Conservation (phyloP, 441 rosid species). For the Brassica hybrid region DNA sequence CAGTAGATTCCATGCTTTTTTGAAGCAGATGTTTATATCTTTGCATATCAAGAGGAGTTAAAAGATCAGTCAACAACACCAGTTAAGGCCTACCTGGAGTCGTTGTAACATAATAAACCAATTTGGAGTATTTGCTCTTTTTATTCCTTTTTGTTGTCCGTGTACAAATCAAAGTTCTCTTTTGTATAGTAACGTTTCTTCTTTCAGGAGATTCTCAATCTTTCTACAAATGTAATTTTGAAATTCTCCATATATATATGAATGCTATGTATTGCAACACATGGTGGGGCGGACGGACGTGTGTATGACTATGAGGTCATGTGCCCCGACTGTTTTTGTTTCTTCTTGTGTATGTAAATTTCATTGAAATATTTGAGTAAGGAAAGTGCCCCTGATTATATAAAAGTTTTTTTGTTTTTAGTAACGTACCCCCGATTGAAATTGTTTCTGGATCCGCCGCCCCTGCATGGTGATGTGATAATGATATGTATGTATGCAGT, state of each 20-base stretch:
- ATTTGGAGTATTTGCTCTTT: constrained; percentile 9
- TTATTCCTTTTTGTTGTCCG: not conserved
- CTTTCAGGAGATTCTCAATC: not conserved
- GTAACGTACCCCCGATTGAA: no score
- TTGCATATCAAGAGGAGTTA: constrained; percentile 14
- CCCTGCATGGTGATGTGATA: no score
- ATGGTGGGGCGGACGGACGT: not conserved
- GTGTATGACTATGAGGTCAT: not conserved
- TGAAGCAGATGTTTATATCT: not conserved
- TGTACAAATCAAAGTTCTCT: not conserved
- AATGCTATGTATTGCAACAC: constrained; percentile 13
- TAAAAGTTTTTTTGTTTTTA: no score
- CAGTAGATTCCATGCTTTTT: constrained; percentile 9
- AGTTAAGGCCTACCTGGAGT: not conserved
- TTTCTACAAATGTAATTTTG: constrained; percentile 4
- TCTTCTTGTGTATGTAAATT: no score
- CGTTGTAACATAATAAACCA: constrained; percentile 21
- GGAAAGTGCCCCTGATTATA: no score
- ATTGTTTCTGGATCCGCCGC: no score
- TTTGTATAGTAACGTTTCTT: constrained; percentile 2
- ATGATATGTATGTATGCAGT: not conserved
- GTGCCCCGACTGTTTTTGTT: no score
- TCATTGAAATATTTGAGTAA: no score
- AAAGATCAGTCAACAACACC: not conserved
- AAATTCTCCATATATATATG: not conserved